These are phyloP conservation scores for Suillus americanus DNA, from an alignment of 768 basidiomycete species.

Conservation along the genomic window DNA sequence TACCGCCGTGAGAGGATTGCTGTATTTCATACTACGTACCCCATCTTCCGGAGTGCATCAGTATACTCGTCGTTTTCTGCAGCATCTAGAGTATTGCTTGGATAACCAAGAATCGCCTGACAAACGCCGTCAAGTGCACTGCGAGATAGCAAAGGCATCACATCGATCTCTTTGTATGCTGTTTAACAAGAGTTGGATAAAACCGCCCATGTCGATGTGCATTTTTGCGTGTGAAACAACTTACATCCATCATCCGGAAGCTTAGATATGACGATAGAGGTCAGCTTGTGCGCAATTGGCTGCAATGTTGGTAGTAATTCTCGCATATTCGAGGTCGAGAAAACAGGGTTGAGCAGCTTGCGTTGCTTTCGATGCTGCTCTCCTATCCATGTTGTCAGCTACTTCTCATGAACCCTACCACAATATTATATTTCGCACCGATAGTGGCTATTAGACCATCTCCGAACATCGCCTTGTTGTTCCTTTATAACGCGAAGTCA, in stretches of 20 bases:
- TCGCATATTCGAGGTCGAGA: conserved; percentile 41
- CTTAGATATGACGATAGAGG: not conserved
- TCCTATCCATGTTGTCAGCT: conserved; percentile 24
- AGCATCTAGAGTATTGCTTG: conserved; percentile 12
- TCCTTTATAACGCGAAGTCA: conserved; percentile 24
- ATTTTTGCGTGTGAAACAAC: conserved; percentile 1
- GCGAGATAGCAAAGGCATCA: conserved; percentile 21
- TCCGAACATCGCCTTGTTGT: conserved; percentile 47
- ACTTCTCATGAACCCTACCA: conserved; percentile 17
- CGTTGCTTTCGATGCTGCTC: conserved; percentile 42
- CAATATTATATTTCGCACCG: conserved; percentile 9
- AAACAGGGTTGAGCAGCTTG: conserved; percentile 46
- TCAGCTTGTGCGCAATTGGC: not conserved
- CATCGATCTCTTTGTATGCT: conserved; percentile 19
- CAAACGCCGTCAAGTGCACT: conserved; percentile 26
- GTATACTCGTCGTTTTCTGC: conserved; percentile 10
- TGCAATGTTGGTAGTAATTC: conserved; percentile 24
- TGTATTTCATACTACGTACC: not conserved
- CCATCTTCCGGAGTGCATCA: conserved; percentile 1
- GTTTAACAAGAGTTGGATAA: conserved; percentile 3
- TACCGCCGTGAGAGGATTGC: not conserved
- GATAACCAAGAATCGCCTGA: conserved; percentile 22
- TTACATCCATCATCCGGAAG: not conserved
- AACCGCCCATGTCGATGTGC: not conserved
- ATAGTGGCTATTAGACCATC: conserved; percentile 39